These are phyloP conservation scores for Phtheirospermum japonicum DNA, from an alignment of 257 asterid genomes.

Conservation along the genomic window DNA sequence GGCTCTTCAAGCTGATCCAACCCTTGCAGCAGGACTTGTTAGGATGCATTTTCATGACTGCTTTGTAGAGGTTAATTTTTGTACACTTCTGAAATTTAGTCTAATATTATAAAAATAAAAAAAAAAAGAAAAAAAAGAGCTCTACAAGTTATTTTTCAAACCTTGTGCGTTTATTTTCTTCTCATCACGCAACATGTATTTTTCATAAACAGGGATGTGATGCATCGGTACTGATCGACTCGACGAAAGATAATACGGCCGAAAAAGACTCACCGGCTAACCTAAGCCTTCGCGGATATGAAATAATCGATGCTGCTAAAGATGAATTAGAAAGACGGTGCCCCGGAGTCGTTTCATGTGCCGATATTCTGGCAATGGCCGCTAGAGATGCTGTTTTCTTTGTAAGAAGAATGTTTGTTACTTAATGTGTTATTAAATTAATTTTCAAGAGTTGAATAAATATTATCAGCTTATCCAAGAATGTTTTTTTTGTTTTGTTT, in stretches of 20 bases:
- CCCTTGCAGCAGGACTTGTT: slow-evolving; percentile 79
- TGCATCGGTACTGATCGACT: slow-evolving; percentile 73
- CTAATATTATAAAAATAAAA: too few relatives aligned
- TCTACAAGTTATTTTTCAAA: too few relatives aligned
- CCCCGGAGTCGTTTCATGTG: slow-evolving; percentile 93
- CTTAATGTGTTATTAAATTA: too few relatives aligned
- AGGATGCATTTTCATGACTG: slow-evolving; percentile 99
- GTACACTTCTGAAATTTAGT: too few relatives aligned
- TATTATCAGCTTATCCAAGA: too few relatives aligned
- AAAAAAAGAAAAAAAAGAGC: too few relatives aligned
- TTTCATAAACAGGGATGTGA: slow-evolving; percentile 73
- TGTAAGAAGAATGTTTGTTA: slow-evolving; percentile 57
- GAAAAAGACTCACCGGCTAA: slow-evolving; percentile 97
- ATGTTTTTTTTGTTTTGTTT: too few relatives aligned
- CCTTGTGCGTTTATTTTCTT: too few relatives aligned
- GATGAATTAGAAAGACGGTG: slow-evolving; percentile 60
- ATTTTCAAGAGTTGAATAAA: not conserved
- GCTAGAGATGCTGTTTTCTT: slow-evolving; percentile 90
- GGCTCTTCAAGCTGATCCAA: slow-evolving; percentile 68
- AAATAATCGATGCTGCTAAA: slow-evolving; percentile 74
- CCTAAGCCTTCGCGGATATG: slow-evolving; percentile 75
- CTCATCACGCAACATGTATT: too few relatives aligned
- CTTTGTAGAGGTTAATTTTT: too few relatives aligned
- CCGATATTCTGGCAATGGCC: slow-evolving; percentile 92
- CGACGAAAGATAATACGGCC: slow-evolving; percentile 74